Evolutionary conservation across 2,329 filamentous ascomycete genomes (phyloP).

Genomic region (Penicillium sp.): DNA sequence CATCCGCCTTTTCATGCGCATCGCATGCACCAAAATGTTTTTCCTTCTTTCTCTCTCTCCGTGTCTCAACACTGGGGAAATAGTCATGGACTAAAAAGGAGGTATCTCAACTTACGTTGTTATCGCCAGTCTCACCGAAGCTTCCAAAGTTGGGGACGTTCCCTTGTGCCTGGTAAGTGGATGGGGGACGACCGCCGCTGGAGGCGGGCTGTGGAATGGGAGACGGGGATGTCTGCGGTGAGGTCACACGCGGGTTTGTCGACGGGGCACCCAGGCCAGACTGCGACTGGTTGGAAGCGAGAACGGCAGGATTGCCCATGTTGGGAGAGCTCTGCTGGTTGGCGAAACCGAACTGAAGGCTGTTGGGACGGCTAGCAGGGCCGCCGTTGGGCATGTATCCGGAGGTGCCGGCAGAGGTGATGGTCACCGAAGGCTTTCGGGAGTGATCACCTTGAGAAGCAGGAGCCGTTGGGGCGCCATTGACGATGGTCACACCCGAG

Average conservation of each 20-base stretch:
- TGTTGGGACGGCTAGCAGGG: slow-evolving; percentile 55
- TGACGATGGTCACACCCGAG: slow-evolving; percentile 59
- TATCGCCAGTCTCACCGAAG: slow-evolving; percentile 69
- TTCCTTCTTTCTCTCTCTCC: not conserved
- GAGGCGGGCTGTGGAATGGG: slow-evolving; percentile 87
- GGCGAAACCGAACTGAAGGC: slow-evolving; percentile 79
- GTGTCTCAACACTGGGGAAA: not conserved
- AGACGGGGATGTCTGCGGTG: slow-evolving; percentile 84
- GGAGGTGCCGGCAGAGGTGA: slow-evolving; percentile 77
- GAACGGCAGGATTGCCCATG: slow-evolving; percentile 60
- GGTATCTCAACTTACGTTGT: slow-evolving; percentile 59
- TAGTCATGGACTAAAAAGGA: not conserved
- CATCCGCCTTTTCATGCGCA: not conserved
- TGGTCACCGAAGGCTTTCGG: slow-evolving; percentile 87
- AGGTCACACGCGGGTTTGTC: slow-evolving; percentile 71
- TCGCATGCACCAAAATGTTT: not conserved
- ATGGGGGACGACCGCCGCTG: slow-evolving; percentile 80
- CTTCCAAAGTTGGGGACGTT: slow-evolving; percentile 79
- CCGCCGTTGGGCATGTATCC: slow-evolving; percentile 77
- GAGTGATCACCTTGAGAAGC: slow-evolving; percentile 64
- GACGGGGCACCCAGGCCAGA: slow-evolving; percentile 47
- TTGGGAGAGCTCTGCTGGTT: slow-evolving; percentile 62
- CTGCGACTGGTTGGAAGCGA: slow-evolving; percentile 41
- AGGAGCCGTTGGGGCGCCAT: slow-evolving; percentile 58
- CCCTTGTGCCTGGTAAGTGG: slow-evolving; percentile 68